A percentile compares a stretch with the other conserved stretches of the same genome.
Evolutionary conservation across 257 asterid genomes (phyloP).

Genomic region (Echites panduratus): DNA sequence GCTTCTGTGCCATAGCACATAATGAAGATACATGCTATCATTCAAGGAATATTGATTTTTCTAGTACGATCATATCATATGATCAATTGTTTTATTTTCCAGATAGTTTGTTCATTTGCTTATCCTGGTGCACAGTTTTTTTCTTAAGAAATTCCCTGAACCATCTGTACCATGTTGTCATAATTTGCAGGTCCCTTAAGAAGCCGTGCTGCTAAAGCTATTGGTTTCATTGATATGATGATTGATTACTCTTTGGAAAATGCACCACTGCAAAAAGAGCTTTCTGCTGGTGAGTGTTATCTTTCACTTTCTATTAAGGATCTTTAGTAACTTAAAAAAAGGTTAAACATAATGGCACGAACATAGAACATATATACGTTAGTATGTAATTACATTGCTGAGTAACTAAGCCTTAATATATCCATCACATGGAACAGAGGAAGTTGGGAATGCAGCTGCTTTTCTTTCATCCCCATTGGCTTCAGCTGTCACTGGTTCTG

Average conservation of each 20-base stretch:
- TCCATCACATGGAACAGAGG: constrained; percentile 41
- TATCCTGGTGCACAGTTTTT: neutral
- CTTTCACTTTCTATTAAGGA: neutral
- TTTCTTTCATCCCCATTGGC: constrained; percentile 76
- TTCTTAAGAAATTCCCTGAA: too few relatives aligned
- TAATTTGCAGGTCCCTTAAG: constrained; percentile 70
- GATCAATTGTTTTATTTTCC: neutral
- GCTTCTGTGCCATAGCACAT: neutral
- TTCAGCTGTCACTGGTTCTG: constrained; percentile 77
- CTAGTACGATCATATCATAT: neutral
- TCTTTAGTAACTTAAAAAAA: neutral
- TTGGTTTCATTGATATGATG: constrained; percentile 98
- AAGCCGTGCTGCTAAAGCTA: constrained; percentile 99
- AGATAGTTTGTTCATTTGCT: too few relatives aligned
- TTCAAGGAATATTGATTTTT: neutral
- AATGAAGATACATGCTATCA: neutral
- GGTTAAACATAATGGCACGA: neutral
- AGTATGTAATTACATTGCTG: neutral
- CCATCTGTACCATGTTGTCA: neutral
- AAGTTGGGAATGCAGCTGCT: constrained; percentile 81
- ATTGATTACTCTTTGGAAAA: constrained; percentile 85
- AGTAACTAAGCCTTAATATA: constrained; percentile 11
- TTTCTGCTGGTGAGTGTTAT: constrained; percentile 66
- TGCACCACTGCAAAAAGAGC: constrained; percentile 91
- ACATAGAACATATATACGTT: neutral